These are phyloP conservation scores for Sarcomyxa edulis DNA, from an alignment of 768 basidiomycete species.

Conservation along the genomic window DNA sequence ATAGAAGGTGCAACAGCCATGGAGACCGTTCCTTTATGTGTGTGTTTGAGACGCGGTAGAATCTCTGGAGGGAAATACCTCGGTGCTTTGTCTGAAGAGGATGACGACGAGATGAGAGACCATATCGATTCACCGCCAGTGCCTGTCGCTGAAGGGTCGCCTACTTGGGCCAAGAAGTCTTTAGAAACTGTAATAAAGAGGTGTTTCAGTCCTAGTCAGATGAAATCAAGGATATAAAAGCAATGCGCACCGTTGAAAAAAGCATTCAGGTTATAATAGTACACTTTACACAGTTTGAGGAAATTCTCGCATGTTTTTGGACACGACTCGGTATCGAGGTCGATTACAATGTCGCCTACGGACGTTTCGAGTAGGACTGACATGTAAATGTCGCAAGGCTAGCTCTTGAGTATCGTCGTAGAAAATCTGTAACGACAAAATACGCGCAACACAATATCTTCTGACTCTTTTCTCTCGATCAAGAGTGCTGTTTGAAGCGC, in stretches of 20 bases:
- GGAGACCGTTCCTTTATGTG: slow-evolving; percentile 81
- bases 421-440: slow-evolving; percentile 6
- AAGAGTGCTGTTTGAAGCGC: too few relatives aligned
- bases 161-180: slow-evolving; percentile 93
- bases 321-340: slow-evolving; percentile 87
- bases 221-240: not conserved
- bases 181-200: slow-evolving; percentile 80
- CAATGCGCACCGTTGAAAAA: slow-evolving; percentile 89
- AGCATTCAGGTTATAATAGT: slow-evolving; percentile 94
- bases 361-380: slow-evolving; percentile 97
- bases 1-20: slow-evolving; percentile 93
- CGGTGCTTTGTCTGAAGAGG: slow-evolving; percentile 30
- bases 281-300: slow-evolving; percentile 94
- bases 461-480: too few relatives aligned
- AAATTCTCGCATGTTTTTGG: slow-evolving; percentile 95
- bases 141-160: slow-evolving; percentile 95
- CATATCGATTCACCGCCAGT: slow-evolving; percentile 90
- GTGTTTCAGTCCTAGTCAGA: too few relatives aligned
- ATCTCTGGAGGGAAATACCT: slow-evolving; percentile 90
- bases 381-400: too few relatives aligned
- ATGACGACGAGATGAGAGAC: slow-evolving; percentile 62
- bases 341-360: slow-evolving; percentile 93
- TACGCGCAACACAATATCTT: too few relatives aligned
- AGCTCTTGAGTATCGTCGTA: slow-evolving; percentile 12
- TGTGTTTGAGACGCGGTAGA: slow-evolving; percentile 78